Evolutionary conservation across 805 yeast species (phyloP).

Genomic region (Monosporozyma unispora): DNA sequence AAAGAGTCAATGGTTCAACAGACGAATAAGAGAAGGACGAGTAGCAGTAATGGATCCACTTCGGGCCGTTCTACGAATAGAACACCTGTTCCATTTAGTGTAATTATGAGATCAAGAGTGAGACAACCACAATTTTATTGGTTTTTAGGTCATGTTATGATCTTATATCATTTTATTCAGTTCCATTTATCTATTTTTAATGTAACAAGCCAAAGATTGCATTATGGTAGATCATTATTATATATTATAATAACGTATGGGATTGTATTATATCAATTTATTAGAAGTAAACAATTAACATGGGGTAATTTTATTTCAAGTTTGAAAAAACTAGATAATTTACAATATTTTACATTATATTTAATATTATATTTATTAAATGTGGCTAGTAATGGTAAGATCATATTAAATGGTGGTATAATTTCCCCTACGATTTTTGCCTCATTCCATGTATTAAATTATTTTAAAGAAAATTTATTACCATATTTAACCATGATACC

Average conservation of each 20-base stretch:
- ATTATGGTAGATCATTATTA: conserved; percentile 37
- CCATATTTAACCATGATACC: conserved; percentile 37
- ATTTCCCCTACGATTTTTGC: conserved; percentile 56
- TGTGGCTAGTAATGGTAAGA: conserved; percentile 27
- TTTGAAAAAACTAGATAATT: conserved; percentile 37
- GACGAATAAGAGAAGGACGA: not conserved
- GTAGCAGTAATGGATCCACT: not conserved
- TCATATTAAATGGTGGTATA: conserved; percentile 15
- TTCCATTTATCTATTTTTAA: conserved; percentile 37
- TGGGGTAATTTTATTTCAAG: conserved; percentile 20
- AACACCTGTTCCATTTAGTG: conserved; percentile 6
- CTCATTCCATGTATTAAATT: conserved; percentile 53
- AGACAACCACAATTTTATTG: conserved; percentile 58
- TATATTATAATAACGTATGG: conserved; percentile 51
- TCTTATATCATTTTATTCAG: conserved; percentile 35
- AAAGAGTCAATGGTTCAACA: not conserved
- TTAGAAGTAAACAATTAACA: conserved; percentile 35
- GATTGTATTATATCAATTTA: conserved; percentile 54
- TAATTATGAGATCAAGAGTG: conserved; percentile 17
- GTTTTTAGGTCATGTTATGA: conserved; percentile 54
- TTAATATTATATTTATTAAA: conserved; percentile 36
- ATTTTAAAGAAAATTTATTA: conserved; percentile 45
- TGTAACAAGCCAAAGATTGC: conserved; percentile 26
- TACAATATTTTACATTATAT: conserved; percentile 48
- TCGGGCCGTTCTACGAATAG: not conserved